Conservation (phyloP, 805 yeast genomes). For the Martiniozyma abietophila region DNA sequence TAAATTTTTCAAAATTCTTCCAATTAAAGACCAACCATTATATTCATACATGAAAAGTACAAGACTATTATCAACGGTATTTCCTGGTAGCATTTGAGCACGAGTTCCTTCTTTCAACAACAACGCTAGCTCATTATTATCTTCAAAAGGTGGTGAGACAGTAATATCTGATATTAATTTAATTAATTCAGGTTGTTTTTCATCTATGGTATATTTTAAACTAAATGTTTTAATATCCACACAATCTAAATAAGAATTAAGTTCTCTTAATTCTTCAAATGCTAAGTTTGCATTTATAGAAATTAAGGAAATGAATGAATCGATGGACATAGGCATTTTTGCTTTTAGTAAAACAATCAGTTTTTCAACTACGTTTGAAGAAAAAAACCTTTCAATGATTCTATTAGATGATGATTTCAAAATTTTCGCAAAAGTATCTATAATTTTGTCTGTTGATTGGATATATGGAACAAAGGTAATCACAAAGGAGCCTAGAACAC, state of each 20-base stretch:
- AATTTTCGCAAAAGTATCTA: constrained; percentile 34
- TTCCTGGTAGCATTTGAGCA: constrained; percentile 39
- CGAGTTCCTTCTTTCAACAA: constrained; percentile 45
- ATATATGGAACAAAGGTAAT: constrained; percentile 40
- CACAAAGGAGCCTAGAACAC: constrained; percentile 37
- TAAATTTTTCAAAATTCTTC: constrained; percentile 64
- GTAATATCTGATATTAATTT: constrained; percentile 33
- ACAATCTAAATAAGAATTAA: constrained; percentile 53
- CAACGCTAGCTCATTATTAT: constrained; percentile 35
- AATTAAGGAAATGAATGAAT: constrained; percentile 52
- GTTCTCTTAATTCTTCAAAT: constrained; percentile 44
- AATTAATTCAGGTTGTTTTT: constrained; percentile 42
- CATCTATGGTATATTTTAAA: constrained; percentile 37
- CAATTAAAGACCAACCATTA: constrained; percentile 84
- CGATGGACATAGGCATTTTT: constrained; percentile 59
- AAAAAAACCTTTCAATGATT: constrained; percentile 36
- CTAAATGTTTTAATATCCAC: constrained; percentile 32
- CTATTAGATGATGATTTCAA: constrained; percentile 36
- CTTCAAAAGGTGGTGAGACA: constrained; percentile 43
- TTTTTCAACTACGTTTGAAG: constrained; percentile 33
- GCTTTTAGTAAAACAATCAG: constrained; percentile 50
- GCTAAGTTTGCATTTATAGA: constrained; percentile 63
- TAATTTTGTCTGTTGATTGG: constrained; percentile 35
- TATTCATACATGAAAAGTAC: constrained; percentile 65
- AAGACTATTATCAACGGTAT: constrained; percentile 16